Evolutionary conservation across 2,329 filamentous ascomycete species (phyloP).

Genomic region (Ascochyta lentis): DNA sequence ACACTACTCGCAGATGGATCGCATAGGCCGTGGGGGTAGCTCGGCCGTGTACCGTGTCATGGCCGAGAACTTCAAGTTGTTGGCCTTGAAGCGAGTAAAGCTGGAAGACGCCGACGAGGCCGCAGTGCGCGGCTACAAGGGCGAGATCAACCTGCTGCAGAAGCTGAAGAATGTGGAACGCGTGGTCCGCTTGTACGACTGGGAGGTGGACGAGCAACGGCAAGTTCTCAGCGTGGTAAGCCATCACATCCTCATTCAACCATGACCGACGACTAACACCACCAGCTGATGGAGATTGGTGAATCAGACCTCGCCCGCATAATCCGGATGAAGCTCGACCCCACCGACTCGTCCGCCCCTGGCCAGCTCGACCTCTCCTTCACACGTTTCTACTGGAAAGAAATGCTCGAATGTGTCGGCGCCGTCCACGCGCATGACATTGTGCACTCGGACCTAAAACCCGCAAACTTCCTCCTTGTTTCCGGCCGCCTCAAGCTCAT

Average conservation of each 20-base stretch:
- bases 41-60: slow-evolving; percentile 96
- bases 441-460: slow-evolving; percentile 96
- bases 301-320: slow-evolving; percentile 92
- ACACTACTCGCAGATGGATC: slow-evolving; percentile 86
- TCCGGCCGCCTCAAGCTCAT: slow-evolving; percentile 92
- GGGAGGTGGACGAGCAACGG: slow-evolving; percentile 91
- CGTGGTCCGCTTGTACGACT: slow-evolving; percentile 89
- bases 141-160: slow-evolving; percentile 89
- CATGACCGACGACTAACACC: slow-evolving; percentile 13
- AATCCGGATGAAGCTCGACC: slow-evolving; percentile 70
- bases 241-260: slow-evolving; percentile 24
- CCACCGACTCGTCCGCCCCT: slow-evolving; percentile 57
- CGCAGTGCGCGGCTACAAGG: slow-evolving; percentile 86
- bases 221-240: slow-evolving; percentile 83
- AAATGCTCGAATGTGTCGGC: slow-evolving; percentile 96
- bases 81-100: slow-evolving; percentile 91
- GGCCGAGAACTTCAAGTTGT: slow-evolving; percentile 94
- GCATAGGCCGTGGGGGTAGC: slow-evolving; percentile 89
- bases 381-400: slow-evolving; percentile 98
- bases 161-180: slow-evolving; percentile 84
- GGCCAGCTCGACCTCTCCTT: slow-evolving; percentile 82
- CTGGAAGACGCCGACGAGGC: slow-evolving; percentile 86
- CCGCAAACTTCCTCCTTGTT: slow-evolving; percentile 94
- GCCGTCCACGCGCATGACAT: slow-evolving; percentile 90
- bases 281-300: slow-evolving; percentile 92